Evolutionary conservation across 495 filamentous ascomycete species (phyloP), one percentile per base, ranked within the genome.

Genomic region (Aspergillus saccharolyticus): DNA sequence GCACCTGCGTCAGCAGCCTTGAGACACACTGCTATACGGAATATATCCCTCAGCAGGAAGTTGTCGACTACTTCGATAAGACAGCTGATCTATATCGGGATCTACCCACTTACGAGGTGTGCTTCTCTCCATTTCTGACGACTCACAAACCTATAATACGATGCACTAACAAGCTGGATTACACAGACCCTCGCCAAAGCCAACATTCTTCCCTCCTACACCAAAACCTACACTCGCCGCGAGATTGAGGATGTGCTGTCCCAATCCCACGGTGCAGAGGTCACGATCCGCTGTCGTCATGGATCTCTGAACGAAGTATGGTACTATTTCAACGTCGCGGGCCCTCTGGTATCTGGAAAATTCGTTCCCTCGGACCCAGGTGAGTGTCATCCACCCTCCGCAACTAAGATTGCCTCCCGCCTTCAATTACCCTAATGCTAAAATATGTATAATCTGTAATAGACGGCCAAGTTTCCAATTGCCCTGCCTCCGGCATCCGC

Each of bases 291-390:
- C 46, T 96, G 91, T 70, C 68, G 66, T 0, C 67, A 70, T 12
- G 75, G 77, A 19, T 66, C 75, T 9, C 71, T 96, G 22, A 86
- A 91, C 63, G 86, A 95, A 72, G 83, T 89, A 20, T 94, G 89
- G 88, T 96, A 96, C 66, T 83, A 85, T 58, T 96, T 87, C 74
- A 87, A 92, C 61, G 83, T 96, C 12, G 80, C 81, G 51, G 91
- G 91, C 25, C 85, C 81, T 55, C 69, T 96, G 42, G 88, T 90
- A 66, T 85, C 79, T 6, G 91, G 90, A 21, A 72, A 83, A 51
- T 95, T 95, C 64, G 79, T 91, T 18, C 74, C 89, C 18, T 74
- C 83, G 0, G 55, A 76, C 16, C 84, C 84, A 64, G 83, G 82
- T 82, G 64, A 39, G 33, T n/a, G n/a, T n/a, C 12, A 39, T 10